Conservation (phyloP, 1,139 yeast genomes). For the Sugiyamaella novakii region DNA sequence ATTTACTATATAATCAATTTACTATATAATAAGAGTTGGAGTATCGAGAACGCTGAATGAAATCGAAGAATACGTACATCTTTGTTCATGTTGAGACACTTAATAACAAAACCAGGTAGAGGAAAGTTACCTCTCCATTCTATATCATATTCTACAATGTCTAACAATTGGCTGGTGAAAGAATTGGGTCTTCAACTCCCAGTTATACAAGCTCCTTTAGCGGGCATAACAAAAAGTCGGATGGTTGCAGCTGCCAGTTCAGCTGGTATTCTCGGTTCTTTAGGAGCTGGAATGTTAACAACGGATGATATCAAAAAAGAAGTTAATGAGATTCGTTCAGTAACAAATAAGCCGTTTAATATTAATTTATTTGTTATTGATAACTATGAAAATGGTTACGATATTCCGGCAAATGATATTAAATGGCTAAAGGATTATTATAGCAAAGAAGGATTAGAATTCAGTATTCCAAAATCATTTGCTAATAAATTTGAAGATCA, state of each 20-base stretch:
- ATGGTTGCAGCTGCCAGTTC: constrained; percentile 47
- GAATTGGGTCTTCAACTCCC: constrained; percentile 39
- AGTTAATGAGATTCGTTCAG: constrained; percentile 24
- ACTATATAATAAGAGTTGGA: too few species aligned
- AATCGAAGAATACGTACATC: too few species aligned
- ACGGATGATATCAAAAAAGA: constrained; percentile 30
- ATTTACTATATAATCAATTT: too few species aligned
- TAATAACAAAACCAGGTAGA: too few species aligned
- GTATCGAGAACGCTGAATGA: too few species aligned
- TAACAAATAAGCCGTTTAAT: constrained; percentile 38
- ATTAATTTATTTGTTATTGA: constrained; percentile 44
- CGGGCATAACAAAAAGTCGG: constrained; percentile 48
- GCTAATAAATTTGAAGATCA: constrained; percentile 30
- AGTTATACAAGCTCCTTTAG: constrained; percentile 55
- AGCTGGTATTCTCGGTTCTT: constrained; percentile 52
- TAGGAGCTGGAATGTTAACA: constrained; percentile 48
- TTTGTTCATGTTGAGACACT: too few species aligned
- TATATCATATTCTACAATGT: constrained; percentile 3
- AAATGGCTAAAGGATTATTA: constrained; percentile 25
- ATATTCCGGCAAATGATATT: constrained; percentile 17
- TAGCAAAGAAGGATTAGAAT: constrained; percentile 20
- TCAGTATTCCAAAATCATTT: constrained; percentile 22
- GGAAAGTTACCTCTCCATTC: not conserved
- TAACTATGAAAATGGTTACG: constrained; percentile 22
- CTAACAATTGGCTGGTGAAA: not conserved